phyloP scores from a whole-genome alignment of 257 asterid genomes.

The Solanum chmielewskii region DNA sequence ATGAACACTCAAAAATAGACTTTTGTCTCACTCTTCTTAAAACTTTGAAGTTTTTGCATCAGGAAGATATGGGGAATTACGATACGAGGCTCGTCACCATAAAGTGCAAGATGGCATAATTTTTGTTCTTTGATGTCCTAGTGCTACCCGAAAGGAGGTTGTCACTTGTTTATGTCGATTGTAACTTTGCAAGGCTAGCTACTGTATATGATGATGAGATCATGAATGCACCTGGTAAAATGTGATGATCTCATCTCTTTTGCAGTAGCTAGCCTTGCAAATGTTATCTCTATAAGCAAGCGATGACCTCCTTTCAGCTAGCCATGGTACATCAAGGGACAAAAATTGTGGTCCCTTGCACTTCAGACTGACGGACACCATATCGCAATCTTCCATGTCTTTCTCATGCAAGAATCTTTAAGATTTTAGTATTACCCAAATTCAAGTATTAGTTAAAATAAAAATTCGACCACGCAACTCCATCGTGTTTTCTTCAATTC shows the following conservation, averaged over 20 bases:
- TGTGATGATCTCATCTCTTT: conserved; percentile 5
- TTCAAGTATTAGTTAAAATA: not conserved
- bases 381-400: conserved; percentile 37
- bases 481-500: conserved; percentile 85
- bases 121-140: conserved; percentile 71
- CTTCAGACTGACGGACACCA: conserved; percentile 55
- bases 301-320: conserved; percentile 93
- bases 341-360: conserved; percentile 27
- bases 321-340: conserved; percentile 79
- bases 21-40: not conserved
- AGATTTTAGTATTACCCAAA: not conserved
- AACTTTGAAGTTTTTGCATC: conserved; percentile 2
- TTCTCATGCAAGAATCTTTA: conserved; percentile 32
- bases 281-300: conserved; percentile 66
- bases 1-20: not conserved
- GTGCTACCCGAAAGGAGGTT: conserved; percentile 88
- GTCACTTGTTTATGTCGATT: conserved; percentile 64
- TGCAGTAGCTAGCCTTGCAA: conserved; percentile 37
- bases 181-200: conserved; percentile 37
- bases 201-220: conserved; percentile 14
- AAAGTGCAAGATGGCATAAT: conserved; percentile 25
- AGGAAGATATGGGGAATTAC: conserved; percentile 74
- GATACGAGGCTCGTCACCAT: conserved; percentile 57
- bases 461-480: conserved; percentile 41
- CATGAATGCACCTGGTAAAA: conserved; percentile 42